Base-by-base conservation (phyloP, 1,284 basidiomycete species). In the Pseudozyma flocculosa region DNA sequence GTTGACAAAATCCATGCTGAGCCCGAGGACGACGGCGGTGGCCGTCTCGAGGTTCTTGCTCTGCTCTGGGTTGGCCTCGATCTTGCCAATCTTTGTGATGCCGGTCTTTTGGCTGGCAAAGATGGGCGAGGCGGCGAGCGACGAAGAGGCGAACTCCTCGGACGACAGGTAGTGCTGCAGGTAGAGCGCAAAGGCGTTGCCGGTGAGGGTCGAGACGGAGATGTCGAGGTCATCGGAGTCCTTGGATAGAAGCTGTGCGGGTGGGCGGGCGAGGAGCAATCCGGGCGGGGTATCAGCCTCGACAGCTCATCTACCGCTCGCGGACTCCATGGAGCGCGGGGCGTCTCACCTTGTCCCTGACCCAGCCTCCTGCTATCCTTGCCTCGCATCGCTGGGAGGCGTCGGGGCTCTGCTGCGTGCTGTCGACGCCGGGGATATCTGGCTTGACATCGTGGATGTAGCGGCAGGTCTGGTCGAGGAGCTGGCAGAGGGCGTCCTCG, bases 11-110 rank as follows among this genome's bases (percentile, higher is more conserved):
- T 99, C 95, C 47, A 98, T 82, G 54, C 92, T 90, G 42, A 90
- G 81, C 2, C 85, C 92, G 44, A 92, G 82, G 23, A 98, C 82
- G 29, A 84, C 85, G 29, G 92, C 88, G n/a, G 88, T 88, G 0
- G 92, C 94, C 0, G 95, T 97, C 80, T 98, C 94, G 32, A 99
- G 83, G 79, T 97, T 95, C 79, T 99, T 99, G 50, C 90, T 94
- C 80, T 98, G 95, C 43, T 94, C 91, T 0, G 95, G 94, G 72
- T 98, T 97, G 58, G 88, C 88, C 48, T 89, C 90, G 54, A 99
- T 92, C 73, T 87, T 90, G 21, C 88, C 82, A 14, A 84, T 81
- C 34, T 72, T 70, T 24, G 73, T 66, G 51, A 73, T 71, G 45
- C 65, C 72, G 29, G 37, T 41, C 17, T 43, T 43, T 10, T 43